phyloP scores from a whole-genome alignment of 257 asterid genomes.

The Fraxinus quadrangulata region DNA sequence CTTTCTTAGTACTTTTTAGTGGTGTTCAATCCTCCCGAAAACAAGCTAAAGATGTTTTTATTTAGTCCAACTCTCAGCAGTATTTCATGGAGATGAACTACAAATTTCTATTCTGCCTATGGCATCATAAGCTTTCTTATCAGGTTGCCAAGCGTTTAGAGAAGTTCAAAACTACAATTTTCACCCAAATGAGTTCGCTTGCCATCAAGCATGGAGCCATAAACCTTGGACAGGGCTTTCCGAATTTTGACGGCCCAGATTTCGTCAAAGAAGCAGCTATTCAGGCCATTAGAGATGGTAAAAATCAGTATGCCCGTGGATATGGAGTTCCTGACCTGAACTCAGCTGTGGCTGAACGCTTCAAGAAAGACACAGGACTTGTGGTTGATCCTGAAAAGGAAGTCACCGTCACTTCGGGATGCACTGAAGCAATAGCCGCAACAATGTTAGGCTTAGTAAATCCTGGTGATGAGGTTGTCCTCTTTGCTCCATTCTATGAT shows the following conservation, averaged over 20 bases:
- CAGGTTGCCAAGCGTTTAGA: constrained; percentile 93
- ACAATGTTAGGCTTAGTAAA: constrained; percentile 86
- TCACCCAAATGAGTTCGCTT: constrained; percentile 95
- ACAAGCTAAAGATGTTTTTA: neutral
- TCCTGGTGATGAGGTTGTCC: constrained; percentile 93
- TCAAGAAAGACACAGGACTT: constrained; percentile 75
- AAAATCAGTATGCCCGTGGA: constrained; percentile 96
- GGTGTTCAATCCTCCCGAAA: neutral
- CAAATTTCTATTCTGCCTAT: neutral
- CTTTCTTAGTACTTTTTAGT: neutral
- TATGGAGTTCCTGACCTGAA: constrained; percentile 91
- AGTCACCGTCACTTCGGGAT: constrained; percentile 90
- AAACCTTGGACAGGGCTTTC: constrained; percentile 98
- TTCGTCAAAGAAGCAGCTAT: constrained; percentile 97
- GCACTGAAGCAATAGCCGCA: constrained; percentile 98
- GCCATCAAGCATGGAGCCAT: constrained; percentile 91
- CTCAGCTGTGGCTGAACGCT: constrained; percentile 81
- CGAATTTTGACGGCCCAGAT: constrained; percentile 98
- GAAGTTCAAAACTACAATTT: constrained; percentile 95
- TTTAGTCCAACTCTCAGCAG: neutral
- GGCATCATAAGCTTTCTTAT: constrained; percentile 10
- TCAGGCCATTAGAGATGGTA: constrained; percentile 72
- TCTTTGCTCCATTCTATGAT: constrained; percentile 94
- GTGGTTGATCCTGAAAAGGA: constrained; percentile 81
- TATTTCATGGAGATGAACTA: neutral